These are phyloP conservation scores for Phytopythium helicoides DNA, from an alignment of 352 stramenopile genomes.

Conservation along the genomic window DNA sequence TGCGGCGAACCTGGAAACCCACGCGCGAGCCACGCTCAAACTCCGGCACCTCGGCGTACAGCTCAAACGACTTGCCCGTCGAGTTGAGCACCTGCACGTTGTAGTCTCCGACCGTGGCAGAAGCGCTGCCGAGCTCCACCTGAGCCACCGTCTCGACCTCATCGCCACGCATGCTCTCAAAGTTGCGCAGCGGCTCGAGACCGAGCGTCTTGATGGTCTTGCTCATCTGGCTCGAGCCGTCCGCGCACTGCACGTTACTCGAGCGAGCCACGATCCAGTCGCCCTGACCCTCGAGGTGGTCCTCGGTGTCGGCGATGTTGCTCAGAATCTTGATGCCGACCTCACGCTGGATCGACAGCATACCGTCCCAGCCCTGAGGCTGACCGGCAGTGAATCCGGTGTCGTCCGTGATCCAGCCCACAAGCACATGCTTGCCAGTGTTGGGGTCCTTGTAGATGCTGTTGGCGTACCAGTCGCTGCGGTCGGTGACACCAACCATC, in stretches of 20 bases:
- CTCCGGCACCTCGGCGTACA: constrained; percentile 37
- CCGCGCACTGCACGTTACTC: constrained; percentile 23
- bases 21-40: constrained; percentile 47
- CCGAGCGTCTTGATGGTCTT: constrained; percentile 71
- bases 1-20: constrained; percentile 57
- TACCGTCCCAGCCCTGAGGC: constrained; percentile 67
- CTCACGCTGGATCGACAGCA: constrained; percentile 54
- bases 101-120: constrained; percentile 12
- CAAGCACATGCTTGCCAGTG: constrained; percentile 49
- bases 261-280: constrained; percentile 58
- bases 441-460: constrained; percentile 61
- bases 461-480: constrained; percentile 70
- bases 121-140: constrained; percentile 23
- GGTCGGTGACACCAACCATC: constrained; percentile 63
- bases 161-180: constrained; percentile 52
- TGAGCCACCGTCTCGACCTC: constrained; percentile 23
- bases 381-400: constrained; percentile 42
- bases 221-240: constrained; percentile 21
- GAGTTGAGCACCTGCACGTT: constrained; percentile 33
- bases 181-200: constrained; percentile 40
- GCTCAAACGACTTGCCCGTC: constrained; percentile 50
- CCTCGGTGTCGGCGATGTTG: constrained; percentile 46
- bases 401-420: constrained; percentile 65
- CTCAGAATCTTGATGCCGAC: constrained; percentile 48
- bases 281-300: constrained; percentile 39